Base-by-base conservation (phyloP, 768 basidiomycete genomes). In the Gloeostereum incarnatum region DNA sequence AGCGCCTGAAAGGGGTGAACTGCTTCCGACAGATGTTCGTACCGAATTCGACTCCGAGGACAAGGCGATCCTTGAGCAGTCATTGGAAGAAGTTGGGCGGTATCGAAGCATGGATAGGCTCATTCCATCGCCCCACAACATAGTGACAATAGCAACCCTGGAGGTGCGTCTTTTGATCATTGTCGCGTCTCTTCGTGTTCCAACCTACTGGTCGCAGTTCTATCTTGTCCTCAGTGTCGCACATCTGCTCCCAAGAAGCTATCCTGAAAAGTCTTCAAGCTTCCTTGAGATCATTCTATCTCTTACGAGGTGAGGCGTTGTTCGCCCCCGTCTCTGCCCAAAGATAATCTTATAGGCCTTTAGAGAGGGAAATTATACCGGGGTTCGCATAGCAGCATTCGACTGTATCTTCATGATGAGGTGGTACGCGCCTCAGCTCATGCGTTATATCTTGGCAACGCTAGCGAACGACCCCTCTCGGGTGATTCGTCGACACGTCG, bases 71-170 rank as follows among this genome's bases (percentile, higher is more conserved):
- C 56, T 93, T 35, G 78, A 80, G 48, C 77, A 82, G 47, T 85
- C 83, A 2, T 56, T 82, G 31, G 70, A 78, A 14, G 90, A 94
- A 54, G 75, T 97, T 22, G 87, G 91, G 50, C 75, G 94, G 31
- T 94, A 93, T 61, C 80, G 90, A 40, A 88, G 80, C 51, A 90
- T 96, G 81, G 96, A 99, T 58, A 72, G 92, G 39, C 68, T 98
- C 11, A 92, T 97, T 40, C 91, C 96, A 6, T 94, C 93, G 1
- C 79, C 81, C 34, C 91, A 94, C 49, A 99, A 99, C 53, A 78
- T 89, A 23, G 84, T 98, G 19, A 93, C 96, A 1, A 73, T 86
- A 35, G 89, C 96, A 18, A 82, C 81, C 6, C 65, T 99, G 39
- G 89, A 97, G 74, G 91, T 94, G 44, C 42, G 74, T 59, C 5